Evolutionary conservation across 192 early-diverging fungal genomes (phyloP), one percentile per base, ranked within the genome.

Genomic region (Cladochytrium replicatum): DNA sequence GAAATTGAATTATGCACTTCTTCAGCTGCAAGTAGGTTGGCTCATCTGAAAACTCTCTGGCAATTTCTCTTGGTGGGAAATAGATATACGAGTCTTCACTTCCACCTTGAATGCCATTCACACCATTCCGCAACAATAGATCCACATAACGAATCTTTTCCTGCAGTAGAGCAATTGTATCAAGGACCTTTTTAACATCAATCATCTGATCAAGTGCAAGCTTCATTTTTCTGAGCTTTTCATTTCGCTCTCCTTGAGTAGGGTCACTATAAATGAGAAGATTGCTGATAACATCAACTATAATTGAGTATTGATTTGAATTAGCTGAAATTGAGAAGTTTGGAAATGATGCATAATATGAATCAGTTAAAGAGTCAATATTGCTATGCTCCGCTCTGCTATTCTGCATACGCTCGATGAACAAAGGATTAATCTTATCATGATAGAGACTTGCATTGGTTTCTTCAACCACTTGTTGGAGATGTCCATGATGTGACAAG

Each of bases 191-290:
- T 6, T 54, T 41, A 29, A 89, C 46, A 52, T 90, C 76, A 49
- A 77, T 69, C 70, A 82, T 76, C 61, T 77, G 74, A 22, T 93
- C 87, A 29, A 85, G 79, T 8, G 86, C 82, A 39, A 91, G 63
- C 48, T 84, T 65, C 48, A 88, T 88, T 29, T 86, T 85, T 31
- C 80, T 75, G 8, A 91, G 58, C 22, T 78, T 67, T 38, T 83
- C 82, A 39, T 70, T 64, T 11, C 86, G 73, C 29, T 83, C 81
- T 22, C 82, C 85, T 42, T 79, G 77, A 0, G 74, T 74, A 4
- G 91, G 87, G 51, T 91, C 91, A 19, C 77, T 80, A 49, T 89
- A 93, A 13, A 90, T 74, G 6, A 93, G 63, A 19, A 93, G 69
- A 40, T 89, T 85, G 0, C 68, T 75, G 19, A 87, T 80, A 11